phyloP scores from a whole-genome alignment of 139 green algal genomes.

The Chlorella sp. region DNA sequence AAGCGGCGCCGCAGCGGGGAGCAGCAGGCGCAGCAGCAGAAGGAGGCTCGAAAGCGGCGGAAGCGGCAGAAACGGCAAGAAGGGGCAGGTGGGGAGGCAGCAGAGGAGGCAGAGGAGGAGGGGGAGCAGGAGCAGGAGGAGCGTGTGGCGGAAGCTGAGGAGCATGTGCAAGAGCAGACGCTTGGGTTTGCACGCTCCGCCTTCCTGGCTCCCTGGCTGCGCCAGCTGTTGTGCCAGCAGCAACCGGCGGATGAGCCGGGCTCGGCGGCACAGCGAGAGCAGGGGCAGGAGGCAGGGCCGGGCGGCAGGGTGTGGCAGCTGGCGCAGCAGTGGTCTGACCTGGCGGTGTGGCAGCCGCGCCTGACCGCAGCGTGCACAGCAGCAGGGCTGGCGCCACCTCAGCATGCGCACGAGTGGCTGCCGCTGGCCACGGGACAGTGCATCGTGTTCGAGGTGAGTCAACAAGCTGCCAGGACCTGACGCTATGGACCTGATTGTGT shows the following conservation, averaged over 20 bases:
- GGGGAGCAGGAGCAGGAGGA: neutral
- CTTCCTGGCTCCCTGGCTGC: conserved; percentile 23
- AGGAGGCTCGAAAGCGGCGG: neutral
- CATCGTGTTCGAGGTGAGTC: conserved; percentile 35
- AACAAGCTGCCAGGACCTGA: too few species aligned
- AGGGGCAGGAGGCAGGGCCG: neutral
- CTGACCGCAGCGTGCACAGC: neutral
- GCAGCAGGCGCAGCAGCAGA: neutral
- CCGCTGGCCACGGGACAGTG: conserved; percentile 8
- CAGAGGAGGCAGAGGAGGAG: neutral
- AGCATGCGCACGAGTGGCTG: neutral
- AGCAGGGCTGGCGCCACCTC: neutral
- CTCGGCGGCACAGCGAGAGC: neutral
- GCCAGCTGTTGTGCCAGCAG: conserved; percentile 1
- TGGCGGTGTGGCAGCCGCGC: neutral
- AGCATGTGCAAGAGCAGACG: neutral
- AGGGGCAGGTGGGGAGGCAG: neutral
- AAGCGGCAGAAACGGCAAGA: neutral
- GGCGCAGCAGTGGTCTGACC: conserved; percentile 6
- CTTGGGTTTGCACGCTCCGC: neutral
- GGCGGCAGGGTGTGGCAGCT: neutral
- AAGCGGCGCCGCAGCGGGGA: neutral
- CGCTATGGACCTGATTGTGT: too few species aligned
- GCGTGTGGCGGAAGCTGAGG: neutral
- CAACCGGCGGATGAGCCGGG: neutral